These are phyloP conservation scores for Clarireedia monteithiana DNA, from an alignment of 2,329 filamentous ascomycete genomes.

Conservation along the genomic window DNA sequence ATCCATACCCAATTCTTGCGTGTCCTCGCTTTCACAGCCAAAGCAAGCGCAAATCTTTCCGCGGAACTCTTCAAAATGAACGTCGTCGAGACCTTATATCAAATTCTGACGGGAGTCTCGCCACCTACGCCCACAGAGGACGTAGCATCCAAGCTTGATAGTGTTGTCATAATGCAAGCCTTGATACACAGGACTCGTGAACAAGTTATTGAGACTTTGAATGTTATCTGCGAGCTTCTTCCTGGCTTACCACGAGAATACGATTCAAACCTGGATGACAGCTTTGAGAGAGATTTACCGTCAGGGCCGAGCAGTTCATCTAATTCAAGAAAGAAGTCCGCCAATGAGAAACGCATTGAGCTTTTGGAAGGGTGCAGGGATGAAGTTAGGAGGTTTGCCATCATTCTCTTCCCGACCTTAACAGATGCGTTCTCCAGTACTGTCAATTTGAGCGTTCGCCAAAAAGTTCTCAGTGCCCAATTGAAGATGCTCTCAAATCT, in stretches of 20 bases:
- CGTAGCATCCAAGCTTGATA: constrained; percentile 81
- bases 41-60: constrained; percentile 78
- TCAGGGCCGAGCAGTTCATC: constrained; percentile 37
- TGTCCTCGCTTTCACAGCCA: constrained; percentile 82
- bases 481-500: constrained; percentile 96
- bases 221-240: constrained; percentile 92
- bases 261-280: constrained; percentile 37
- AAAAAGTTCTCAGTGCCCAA: constrained; percentile 93
- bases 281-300: constrained; percentile 34
- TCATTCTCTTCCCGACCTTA: constrained; percentile 87
- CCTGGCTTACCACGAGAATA: constrained; percentile 59
- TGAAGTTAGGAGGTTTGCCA: constrained; percentile 83
- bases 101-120: constrained; percentile 92
- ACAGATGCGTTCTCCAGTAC: constrained; percentile 98
- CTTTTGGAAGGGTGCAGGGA: constrained; percentile 74
- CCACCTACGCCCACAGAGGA: constrained; percentile 73
- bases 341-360: constrained; percentile 75
- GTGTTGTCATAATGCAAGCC: constrained; percentile 97
- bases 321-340: constrained; percentile 43
- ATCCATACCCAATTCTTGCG: constrained; percentile 96
- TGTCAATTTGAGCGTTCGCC: constrained; percentile 86
- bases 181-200: constrained; percentile 92
- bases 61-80: constrained; percentile 92
- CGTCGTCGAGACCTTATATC: constrained; percentile 93
- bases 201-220: constrained; percentile 93